Evolutionary conservation across 2,329 filamentous ascomycete species (phyloP), one percentile per base, ranked within the genome.

Genomic region (Sarocladium brachiariae): DNA sequence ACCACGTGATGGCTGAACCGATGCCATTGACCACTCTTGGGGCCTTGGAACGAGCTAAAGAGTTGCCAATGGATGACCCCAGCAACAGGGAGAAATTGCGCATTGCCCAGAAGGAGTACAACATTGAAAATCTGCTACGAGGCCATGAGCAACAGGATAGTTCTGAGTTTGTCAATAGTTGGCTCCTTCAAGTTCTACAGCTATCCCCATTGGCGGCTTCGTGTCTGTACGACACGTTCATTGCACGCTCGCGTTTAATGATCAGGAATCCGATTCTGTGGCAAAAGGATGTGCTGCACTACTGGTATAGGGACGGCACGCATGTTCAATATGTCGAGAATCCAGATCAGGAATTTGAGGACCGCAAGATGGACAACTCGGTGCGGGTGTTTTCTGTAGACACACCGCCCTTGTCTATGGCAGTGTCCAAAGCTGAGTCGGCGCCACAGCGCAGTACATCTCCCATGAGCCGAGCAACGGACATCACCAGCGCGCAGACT

Each of bases 291-390:
- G 67, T 69, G 10, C 55, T 70, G 33, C 59, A 63, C 43, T 64
- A 68, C 53, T 70, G 67, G 67, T 68, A 65, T 63, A 56, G 57
- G 8, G 67, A 63, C 52, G 50, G 51, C 39, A 61, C 58, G 4
- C 7, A 30, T 4, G 43, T 33, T 13, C 25, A 33, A 16, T 31
- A 33, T 33, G 24, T 70, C 77, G 46, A 84, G 92, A 61, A 80
- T 84, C 63, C 89, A 87, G 71, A 83, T 81, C 25, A 67, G 91
- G 55, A 75, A 87, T 57, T 76, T 86, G 60, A 85, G 84, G 30
- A 70, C 91, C 51, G 84, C 88, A 23, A 45, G 25, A 24, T 27
- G 16, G 25, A 45, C 25, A 11, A 14, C 24, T 43, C 39, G 5
- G 39, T 43, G 11, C 8, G 39, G 14, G 43, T 13, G 21, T 30